Evolutionary conservation across 176 grass and related monocot genomes (phyloP).

Genomic region (Oryza punctata): DNA sequence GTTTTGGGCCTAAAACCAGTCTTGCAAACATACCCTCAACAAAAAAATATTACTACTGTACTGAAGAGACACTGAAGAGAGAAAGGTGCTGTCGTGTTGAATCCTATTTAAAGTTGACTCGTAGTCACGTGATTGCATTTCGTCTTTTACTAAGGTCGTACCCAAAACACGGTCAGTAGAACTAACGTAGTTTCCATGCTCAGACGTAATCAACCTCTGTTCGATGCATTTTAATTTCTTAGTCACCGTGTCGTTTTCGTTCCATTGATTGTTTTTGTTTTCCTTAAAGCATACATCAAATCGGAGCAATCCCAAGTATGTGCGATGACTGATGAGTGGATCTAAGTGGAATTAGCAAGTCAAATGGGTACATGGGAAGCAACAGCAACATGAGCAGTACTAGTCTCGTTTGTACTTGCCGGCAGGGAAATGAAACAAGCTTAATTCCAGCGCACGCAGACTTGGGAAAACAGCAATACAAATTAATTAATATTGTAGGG

Average conservation of each 20-base stretch:
- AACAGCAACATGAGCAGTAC: conserved; percentile 32
- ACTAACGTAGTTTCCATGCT: neutral
- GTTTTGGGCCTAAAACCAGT: too few relatives aligned
- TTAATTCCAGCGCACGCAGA: neutral
- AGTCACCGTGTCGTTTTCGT: neutral
- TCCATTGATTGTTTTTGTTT: conserved; percentile 13
- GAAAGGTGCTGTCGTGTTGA: too few relatives aligned
- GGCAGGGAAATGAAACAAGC: neutral
- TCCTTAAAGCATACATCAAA: neutral
- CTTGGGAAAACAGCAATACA: neutral
- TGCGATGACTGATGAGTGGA: conserved; percentile 4
- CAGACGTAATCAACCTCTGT: neutral
- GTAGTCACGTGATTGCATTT: too few relatives aligned
- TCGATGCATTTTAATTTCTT: neutral
- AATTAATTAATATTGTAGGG: neutral
- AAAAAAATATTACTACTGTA: too few relatives aligned
- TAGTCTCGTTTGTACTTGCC: neutral
- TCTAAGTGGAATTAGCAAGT: neutral
- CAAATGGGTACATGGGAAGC: neutral
- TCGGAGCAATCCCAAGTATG: neutral
- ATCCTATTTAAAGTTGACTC: too few relatives aligned
- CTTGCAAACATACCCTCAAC: too few relatives aligned
- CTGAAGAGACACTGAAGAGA: too few relatives aligned
- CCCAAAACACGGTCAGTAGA: too few relatives aligned
- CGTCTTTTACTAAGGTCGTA: too few relatives aligned